Evolutionary conservation across 2,329 filamentous ascomycete genomes (phyloP).

Genomic region (Daldinia sp.): DNA sequence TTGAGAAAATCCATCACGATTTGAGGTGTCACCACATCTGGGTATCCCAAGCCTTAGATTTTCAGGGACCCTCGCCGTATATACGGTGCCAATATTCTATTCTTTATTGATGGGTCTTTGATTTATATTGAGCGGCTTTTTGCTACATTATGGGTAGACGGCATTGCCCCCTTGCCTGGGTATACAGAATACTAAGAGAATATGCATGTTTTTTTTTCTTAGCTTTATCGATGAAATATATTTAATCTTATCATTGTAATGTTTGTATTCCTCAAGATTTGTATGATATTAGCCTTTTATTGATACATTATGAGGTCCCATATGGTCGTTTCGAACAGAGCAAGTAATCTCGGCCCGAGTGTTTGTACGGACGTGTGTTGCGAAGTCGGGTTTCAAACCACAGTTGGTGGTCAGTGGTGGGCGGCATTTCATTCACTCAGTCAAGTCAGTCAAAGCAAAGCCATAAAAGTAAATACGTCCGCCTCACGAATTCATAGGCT

Average conservation of each 20-base stretch:
- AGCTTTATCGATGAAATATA: background rate
- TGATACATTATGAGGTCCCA: background rate
- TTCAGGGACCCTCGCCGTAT: background rate
- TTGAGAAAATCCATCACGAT: slow-evolving; percentile 24
- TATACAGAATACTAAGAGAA: background rate
- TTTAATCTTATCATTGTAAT: background rate
- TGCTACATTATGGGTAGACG: background rate
- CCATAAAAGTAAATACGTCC: slow-evolving; percentile 12
- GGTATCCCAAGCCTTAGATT: slow-evolving; percentile 23
- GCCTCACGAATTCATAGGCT: slow-evolving; percentile 36
- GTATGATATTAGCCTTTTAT: background rate
- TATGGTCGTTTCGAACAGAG: slow-evolving; percentile 13
- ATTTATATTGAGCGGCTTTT: background rate
- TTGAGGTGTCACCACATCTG: slow-evolving; percentile 11
- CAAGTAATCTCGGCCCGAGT: slow-evolving; percentile 13
- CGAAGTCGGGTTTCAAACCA: slow-evolving; percentile 22
- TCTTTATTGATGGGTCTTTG: background rate
- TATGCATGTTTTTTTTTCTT: background rate
- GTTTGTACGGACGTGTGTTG: slow-evolving; percentile 14
- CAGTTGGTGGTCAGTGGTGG: slow-evolving; percentile 11
- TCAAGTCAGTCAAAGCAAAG: slow-evolving; percentile 4
- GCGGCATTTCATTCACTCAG: slow-evolving; percentile 16
- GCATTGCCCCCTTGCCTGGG: background rate
- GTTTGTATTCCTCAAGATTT: slow-evolving; percentile 1
- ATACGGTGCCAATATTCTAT: slow-evolving; percentile 6